phyloP scores from a whole-genome alignment of 2,329 filamentous ascomycete species.

The Penicillium crustosum region DNA sequence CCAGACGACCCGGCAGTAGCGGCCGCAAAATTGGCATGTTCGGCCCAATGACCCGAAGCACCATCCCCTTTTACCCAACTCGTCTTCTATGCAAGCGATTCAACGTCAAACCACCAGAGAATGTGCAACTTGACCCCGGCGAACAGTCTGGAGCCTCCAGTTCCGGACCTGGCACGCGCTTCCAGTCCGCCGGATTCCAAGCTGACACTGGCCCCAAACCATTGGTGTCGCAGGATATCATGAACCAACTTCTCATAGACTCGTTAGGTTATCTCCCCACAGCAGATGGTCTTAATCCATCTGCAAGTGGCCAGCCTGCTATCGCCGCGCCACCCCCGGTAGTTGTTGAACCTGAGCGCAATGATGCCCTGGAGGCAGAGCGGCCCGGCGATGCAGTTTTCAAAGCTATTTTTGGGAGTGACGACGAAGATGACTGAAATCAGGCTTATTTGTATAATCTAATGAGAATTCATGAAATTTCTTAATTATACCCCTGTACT shows the following conservation, averaged over 20 bases:
- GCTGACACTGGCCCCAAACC: constrained; percentile 41
- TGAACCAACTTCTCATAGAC: constrained; percentile 57
- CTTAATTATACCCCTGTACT: not conserved
- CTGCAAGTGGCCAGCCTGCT: constrained; percentile 13
- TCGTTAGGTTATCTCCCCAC: constrained; percentile 18
- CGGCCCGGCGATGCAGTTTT: constrained; percentile 79
- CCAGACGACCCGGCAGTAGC: constrained; percentile 75
- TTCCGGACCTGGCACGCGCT: constrained; percentile 26
- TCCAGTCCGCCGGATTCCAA: constrained; percentile 37
- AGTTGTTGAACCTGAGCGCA: constrained; percentile 67
- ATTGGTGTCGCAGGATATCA: constrained; percentile 54
- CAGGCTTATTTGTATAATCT: not conserved
- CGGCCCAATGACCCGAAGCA: constrained; percentile 76
- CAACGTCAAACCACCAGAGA: constrained; percentile 74
- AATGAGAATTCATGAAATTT: not conserved
- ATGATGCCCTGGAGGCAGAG: constrained; percentile 73
- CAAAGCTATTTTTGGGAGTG: constrained; percentile 89
- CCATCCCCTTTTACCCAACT: constrained; percentile 72
- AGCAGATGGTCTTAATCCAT: constrained; percentile 29
- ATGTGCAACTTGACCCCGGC: constrained; percentile 59
- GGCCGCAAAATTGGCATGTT: constrained; percentile 93
- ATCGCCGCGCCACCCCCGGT: constrained; percentile 15
- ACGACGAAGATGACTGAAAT: constrained; percentile 64
- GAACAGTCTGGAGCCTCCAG: constrained; percentile 37
- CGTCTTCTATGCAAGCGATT: constrained; percentile 92